These are phyloP conservation scores for Teunomyces cretensis DNA, from an alignment of 805 yeast genomes.

Conservation along the genomic window DNA sequence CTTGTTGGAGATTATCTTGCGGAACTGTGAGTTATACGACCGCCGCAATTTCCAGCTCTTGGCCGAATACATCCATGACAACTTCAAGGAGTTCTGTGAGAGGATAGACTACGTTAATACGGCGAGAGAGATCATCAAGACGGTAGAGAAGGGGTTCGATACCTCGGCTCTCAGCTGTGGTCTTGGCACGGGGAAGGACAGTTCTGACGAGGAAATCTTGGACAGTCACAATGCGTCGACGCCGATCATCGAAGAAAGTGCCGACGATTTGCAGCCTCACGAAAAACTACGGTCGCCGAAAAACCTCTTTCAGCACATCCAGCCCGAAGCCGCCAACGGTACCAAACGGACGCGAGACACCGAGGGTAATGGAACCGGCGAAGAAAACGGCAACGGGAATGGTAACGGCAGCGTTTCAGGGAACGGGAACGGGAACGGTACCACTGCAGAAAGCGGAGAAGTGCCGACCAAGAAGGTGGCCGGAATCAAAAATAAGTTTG, in stretches of 20 bases:
- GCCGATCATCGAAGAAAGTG: slow-evolving; percentile 22
- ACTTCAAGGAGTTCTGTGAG: slow-evolving; percentile 27
- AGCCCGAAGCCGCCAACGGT: background rate
- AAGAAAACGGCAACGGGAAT: background rate
- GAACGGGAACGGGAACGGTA: background rate
- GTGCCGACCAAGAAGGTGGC: background rate
- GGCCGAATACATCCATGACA: slow-evolving; percentile 29
- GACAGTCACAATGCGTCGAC: slow-evolving; percentile 24
- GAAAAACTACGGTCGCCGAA: background rate
- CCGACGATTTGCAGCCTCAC: background rate
- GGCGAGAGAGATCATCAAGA: slow-evolving; percentile 27
- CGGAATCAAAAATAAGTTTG: background rate
- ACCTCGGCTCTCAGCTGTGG: background rate
- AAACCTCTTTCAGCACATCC: background rate
- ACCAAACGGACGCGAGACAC: background rate
- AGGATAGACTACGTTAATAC: slow-evolving; percentile 25
- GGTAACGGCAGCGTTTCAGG: background rate
- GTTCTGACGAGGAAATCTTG: slow-evolving; percentile 20
- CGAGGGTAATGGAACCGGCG: background rate
- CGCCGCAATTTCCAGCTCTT: slow-evolving; percentile 27
- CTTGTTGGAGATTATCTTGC: slow-evolving; percentile 48
- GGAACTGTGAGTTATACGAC: slow-evolving; percentile 21
- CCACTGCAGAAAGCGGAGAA: background rate
- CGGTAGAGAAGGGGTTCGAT: slow-evolving; percentile 22
- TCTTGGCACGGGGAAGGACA: slow-evolving; percentile 7